Evolutionary conservation across 345 rosid genomes (phyloP).

Genomic region (Populus tremula): DNA sequence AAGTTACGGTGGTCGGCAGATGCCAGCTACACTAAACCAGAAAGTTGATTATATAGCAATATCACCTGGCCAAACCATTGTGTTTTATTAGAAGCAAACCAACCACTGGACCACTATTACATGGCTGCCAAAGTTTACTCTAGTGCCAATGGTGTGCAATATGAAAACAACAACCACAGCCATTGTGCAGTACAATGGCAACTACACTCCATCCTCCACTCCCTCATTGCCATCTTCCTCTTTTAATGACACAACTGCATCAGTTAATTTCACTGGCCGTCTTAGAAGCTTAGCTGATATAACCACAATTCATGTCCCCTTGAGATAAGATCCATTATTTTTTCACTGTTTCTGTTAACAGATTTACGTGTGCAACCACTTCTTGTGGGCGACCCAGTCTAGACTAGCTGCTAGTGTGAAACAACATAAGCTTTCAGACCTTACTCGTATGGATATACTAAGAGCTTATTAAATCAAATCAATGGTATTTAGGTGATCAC

Average conservation of each 20-base stretch:
- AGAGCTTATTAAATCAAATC: slow-evolving; percentile 38
- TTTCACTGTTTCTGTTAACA: slow-evolving; percentile 39
- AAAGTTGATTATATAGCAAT: slow-evolving; percentile 33
- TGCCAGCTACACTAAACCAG: slow-evolving; percentile 16
- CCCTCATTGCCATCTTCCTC: slow-evolving; percentile 47
- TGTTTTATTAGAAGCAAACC: slow-evolving; percentile 44
- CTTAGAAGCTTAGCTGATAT: slow-evolving; percentile 23
- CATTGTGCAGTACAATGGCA: slow-evolving; percentile 33
- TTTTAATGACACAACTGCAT: slow-evolving; percentile 34
- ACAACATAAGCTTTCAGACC: slow-evolving; percentile 41
- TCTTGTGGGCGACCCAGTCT: slow-evolving; percentile 28
- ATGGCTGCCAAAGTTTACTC: slow-evolving; percentile 54
- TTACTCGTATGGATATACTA: slow-evolving; percentile 33
- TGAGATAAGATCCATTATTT: slow-evolving; percentile 28
- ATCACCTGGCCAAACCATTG: slow-evolving; percentile 59
- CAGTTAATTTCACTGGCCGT: slow-evolving; percentile 20
- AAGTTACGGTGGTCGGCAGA: slow-evolving; percentile 37
- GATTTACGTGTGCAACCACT: slow-evolving; percentile 24
- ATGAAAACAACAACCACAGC: slow-evolving; percentile 44
- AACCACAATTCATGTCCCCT: slow-evolving; percentile 37
- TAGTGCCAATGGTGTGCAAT: neutral
- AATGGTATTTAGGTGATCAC: slow-evolving; percentile 28
- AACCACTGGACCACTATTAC: slow-evolving; percentile 36
- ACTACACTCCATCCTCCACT: neutral
- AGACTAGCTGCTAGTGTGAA: slow-evolving; percentile 42